Evolutionary conservation across 345 rosid genomes (phyloP).

Genomic region (Streptanthus diversifolius): DNA sequence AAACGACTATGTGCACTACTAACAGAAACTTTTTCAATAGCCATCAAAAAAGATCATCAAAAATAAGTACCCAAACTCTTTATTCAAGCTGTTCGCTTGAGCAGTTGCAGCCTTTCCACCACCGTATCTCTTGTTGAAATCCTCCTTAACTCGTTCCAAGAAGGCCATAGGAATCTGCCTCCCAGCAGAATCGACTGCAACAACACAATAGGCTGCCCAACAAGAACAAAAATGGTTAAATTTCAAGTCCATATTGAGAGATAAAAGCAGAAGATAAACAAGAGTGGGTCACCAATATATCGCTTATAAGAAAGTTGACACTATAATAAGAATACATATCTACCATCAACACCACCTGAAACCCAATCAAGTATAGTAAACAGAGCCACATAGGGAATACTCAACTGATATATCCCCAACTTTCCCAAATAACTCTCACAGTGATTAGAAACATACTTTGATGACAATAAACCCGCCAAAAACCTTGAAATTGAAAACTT

Average conservation of each 20-base stretch:
- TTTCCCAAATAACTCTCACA: background rate
- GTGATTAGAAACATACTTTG: background rate
- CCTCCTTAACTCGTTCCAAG: constrained; percentile 87
- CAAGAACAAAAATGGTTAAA: background rate
- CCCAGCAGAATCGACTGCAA: constrained; percentile 87
- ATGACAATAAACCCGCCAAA: background rate
- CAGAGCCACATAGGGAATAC: constrained; percentile 1
- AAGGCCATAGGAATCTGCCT: constrained; percentile 88
- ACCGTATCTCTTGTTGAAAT: constrained; percentile 78
- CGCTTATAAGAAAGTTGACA: background rate
- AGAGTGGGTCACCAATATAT: background rate
- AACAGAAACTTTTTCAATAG: background rate
- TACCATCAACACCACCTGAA: background rate
- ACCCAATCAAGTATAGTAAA: background rate
- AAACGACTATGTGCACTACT: background rate
- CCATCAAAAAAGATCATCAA: background rate
- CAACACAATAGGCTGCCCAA: constrained; percentile 86
- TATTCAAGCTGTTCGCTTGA: constrained; percentile 65
- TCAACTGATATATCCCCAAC: background rate
- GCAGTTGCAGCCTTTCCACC: constrained; percentile 91
- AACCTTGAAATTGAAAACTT: background rate
- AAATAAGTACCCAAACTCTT: constrained; percentile 59
- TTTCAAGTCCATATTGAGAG: background rate
- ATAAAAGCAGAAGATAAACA: background rate
- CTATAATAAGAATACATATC: background rate